These are phyloP conservation scores for Fagopyrum esculentum DNA, from an alignment of 148 eudicot species.

Conservation along the genomic window DNA sequence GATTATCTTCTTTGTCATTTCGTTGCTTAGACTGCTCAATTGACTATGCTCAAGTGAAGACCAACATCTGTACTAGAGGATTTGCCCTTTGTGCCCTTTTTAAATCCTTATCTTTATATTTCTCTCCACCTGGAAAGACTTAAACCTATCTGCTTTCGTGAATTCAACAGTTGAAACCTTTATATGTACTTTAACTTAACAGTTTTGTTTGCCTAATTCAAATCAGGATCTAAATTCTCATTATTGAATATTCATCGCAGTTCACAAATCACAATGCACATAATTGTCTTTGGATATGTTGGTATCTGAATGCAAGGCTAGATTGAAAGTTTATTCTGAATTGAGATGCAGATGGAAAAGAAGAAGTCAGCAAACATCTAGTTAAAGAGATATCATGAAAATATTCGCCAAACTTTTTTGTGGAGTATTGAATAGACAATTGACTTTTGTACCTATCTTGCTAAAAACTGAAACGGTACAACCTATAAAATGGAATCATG, in stretches of 20 bases:
- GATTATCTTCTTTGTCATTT: neutral
- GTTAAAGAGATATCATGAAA: neutral
- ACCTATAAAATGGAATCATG: constrained; percentile 2
- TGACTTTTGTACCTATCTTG: neutral
- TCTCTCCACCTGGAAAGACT: neutral
- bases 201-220: neutral
- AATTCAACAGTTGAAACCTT: neutral
- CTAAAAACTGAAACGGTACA: neutral
- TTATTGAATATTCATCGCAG: neutral
- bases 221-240: neutral
- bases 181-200: neutral
- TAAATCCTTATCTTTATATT: too few species aligned
- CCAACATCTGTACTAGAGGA: neutral
- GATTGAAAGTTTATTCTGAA: neutral
- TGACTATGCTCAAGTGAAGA: neutral
- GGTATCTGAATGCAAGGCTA: neutral
- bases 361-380: neutral
- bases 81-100: neutral
- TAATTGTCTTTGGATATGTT: neutral
- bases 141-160: too few species aligned
- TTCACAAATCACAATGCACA: neutral
- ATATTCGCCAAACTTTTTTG: neutral
- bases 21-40: neutral
- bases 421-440: neutral
- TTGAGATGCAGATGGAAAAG: neutral